Evolutionary conservation across 306 rosid species (phyloP).

Genomic region (Quercus engelmannii): DNA sequence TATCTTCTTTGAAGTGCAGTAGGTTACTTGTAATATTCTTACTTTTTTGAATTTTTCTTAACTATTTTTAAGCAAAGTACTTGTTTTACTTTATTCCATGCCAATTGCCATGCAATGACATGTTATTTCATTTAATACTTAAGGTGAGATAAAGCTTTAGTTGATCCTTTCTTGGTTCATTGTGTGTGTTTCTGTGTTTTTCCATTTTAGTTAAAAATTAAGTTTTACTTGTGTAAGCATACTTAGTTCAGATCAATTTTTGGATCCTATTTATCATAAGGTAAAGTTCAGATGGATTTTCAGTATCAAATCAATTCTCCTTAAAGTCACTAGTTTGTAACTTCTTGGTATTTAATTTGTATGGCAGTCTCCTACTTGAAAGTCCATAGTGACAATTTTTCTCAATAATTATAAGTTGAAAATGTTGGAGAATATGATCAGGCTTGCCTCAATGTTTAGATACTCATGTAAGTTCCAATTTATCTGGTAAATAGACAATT

Average conservation of each 20-base stretch:
- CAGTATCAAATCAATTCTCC: background rate
- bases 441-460: background rate
- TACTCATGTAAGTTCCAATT: background rate
- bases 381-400: background rate
- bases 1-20: background rate
- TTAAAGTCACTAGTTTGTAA: background rate
- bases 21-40: background rate
- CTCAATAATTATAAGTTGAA: background rate
- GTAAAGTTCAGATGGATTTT: background rate
- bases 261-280: background rate
- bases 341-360: background rate
- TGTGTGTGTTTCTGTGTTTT: background rate
- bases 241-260: background rate
- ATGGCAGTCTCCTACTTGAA: constrained; percentile 1
- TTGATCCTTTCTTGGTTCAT: background rate
- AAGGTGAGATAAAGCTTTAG: background rate
- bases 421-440: constrained; percentile 9
- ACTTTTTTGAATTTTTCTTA: background rate
- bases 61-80: background rate
- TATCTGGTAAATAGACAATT: background rate
- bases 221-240: too few relatives aligned
- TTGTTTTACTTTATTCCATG: background rate
- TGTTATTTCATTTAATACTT: background rate
- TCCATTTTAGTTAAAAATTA: background rate
- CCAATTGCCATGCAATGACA: background rate